Percentiles rank a stretch among this genome's conserved stretches.
Conservation (phyloP, 805 yeast species). For the Blastobotrys terrestris region DNA sequence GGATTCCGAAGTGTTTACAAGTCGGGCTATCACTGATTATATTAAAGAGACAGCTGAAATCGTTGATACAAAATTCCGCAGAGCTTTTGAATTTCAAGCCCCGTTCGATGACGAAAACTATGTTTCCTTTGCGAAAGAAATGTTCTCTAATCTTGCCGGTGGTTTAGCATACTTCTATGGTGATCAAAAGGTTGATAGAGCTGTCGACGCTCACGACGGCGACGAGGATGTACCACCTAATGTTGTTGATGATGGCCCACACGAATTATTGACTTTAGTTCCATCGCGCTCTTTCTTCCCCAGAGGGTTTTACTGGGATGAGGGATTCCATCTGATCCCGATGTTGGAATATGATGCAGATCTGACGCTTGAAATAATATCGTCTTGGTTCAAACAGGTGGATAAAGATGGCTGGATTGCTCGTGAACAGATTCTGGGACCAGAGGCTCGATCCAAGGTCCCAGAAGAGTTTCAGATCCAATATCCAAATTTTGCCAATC, state of each 20-base stretch:
- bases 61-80: constrained; percentile 48
- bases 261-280: constrained; percentile 69
- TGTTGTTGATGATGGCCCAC: constrained; percentile 69
- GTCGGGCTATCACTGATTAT: constrained; percentile 23
- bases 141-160: constrained; percentile 78
- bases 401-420: constrained; percentile 97
- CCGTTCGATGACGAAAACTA: constrained; percentile 47
- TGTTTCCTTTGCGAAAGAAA: constrained; percentile 61
- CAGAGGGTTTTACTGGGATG: constrained; percentile 98
- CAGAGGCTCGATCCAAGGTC: constrained; percentile 82
- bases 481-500: constrained; percentile 86
- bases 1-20: constrained; percentile 35
- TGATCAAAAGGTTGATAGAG: constrained; percentile 71
- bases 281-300: constrained; percentile 96
- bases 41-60: constrained; percentile 28
- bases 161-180: constrained; percentile 90
- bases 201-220: constrained; percentile 62
- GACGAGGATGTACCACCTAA: constrained; percentile 31
- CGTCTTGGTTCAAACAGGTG: constrained; percentile 81
- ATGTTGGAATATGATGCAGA: constrained; percentile 78
- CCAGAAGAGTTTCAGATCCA: constrained; percentile 81
- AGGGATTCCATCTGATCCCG: constrained; percentile 89
- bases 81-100: constrained; percentile 43
- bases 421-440: constrained; percentile 88
- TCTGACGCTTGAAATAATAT: constrained; percentile 67